Evolutionary conservation across 1,139 yeast species (phyloP).

Genomic region (Blastobotrys malaysiensis): DNA sequence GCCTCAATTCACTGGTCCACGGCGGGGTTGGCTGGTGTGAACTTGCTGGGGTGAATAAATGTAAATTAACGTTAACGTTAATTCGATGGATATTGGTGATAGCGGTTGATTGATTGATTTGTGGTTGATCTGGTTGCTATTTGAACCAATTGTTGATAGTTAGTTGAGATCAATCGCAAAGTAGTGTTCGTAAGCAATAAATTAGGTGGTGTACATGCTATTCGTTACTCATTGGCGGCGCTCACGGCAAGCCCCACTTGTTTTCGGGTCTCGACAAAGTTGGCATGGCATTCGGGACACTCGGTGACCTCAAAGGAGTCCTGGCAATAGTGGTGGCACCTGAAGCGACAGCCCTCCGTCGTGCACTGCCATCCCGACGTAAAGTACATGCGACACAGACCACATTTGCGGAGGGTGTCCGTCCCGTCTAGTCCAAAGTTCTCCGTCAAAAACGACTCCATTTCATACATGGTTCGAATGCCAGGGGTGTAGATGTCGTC

Average conservation of each 20-base stretch:
- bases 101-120: too few relatives aligned
- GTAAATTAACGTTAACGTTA: too few relatives aligned
- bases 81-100: too few relatives aligned
- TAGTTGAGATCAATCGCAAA: too few relatives aligned
- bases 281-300: background rate
- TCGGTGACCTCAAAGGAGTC: conserved; percentile 4
- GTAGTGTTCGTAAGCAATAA: too few relatives aligned
- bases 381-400: conserved; percentile 51
- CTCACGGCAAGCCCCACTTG: background rate
- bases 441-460: conserved; percentile 32
- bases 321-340: conserved; percentile 50
- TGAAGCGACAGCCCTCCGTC: conserved; percentile 33
- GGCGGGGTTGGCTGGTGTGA: too few relatives aligned
- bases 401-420: conserved; percentile 45
- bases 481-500: background rate
- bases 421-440: conserved; percentile 37
- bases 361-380: conserved; percentile 48
- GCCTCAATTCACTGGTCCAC: too few relatives aligned
- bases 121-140: too few relatives aligned
- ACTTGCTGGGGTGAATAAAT: too few relatives aligned
- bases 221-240: background rate
- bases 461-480: conserved; percentile 22
- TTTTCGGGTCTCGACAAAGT: background rate
- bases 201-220: too few relatives aligned
- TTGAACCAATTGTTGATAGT: too few relatives aligned